phyloP scores from a whole-genome alignment of 805 yeast genomes.

The Debaryomyces maramus region DNA sequence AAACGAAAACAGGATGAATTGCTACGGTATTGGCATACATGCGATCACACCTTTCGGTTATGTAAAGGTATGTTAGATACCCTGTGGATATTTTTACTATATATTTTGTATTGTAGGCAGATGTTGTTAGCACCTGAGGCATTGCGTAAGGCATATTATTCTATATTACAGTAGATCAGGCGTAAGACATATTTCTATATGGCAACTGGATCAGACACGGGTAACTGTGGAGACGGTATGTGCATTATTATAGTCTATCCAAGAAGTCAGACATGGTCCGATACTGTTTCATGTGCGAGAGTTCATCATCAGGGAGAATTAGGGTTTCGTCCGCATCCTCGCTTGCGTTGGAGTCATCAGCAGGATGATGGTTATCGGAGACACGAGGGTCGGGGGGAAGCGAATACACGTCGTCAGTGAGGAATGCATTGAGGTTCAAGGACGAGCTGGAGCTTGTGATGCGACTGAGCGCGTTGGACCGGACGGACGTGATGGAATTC shows the following conservation, averaged over 20 bases:
- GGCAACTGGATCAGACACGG: no score
- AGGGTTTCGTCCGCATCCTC: conserved; percentile 12
- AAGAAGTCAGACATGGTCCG: conserved; percentile 16
- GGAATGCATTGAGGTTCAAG: conserved; percentile 42
- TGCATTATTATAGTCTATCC: conserved; percentile 9
- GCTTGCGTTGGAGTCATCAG: conserved; percentile 3
- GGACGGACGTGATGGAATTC: conserved; percentile 25
- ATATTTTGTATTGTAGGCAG: no score
- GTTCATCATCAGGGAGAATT: conserved; percentile 9
- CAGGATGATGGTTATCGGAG: not conserved
- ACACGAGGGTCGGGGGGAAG: conserved; percentile 3
- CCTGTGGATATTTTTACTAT: no score
- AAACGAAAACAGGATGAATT: no score
- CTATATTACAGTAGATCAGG: no score
- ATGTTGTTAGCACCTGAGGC: no score
- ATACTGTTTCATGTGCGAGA: conserved; percentile 9
- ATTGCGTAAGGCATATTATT: no score
- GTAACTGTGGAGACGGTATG: no score
- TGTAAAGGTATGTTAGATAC: no score
- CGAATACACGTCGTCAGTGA: conserved; percentile 33
- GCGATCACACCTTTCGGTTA: no score
- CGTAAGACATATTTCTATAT: no score
- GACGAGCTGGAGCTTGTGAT: conserved; percentile 43
- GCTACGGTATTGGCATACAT: no score
- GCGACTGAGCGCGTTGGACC: conserved; percentile 26